Conservation (phyloP, 176 grass and related monocot species). For the Eremochloa ophiuroides region DNA sequence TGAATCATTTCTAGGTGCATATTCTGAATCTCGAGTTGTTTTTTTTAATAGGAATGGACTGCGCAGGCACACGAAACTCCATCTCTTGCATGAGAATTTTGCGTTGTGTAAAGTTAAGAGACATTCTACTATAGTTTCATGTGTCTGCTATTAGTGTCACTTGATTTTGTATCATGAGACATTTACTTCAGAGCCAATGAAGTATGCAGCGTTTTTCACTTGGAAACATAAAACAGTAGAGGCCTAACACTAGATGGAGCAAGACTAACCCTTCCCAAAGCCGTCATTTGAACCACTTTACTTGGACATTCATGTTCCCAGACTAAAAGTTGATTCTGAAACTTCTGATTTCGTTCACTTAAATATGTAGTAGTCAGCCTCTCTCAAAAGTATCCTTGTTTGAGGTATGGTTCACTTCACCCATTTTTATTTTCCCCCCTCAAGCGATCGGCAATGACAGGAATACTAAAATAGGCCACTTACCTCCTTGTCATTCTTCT, state of each 20-base stretch:
- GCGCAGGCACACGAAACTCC: background rate
- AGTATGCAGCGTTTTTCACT: background rate
- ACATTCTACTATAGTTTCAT: background rate
- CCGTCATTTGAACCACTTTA: background rate
- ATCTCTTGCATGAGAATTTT: background rate
- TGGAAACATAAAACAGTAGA: background rate
- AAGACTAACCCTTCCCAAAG: background rate
- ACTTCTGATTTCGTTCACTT: background rate
- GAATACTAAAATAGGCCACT: no score
- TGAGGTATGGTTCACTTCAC: background rate
- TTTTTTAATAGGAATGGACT: background rate
- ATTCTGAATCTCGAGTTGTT: background rate
- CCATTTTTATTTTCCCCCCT: background rate
- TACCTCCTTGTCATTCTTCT: conserved; percentile 88
- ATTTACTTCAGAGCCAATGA: background rate
- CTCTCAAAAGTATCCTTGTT: background rate
- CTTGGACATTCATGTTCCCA: background rate
- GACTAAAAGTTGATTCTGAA: background rate
- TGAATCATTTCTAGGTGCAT: background rate
- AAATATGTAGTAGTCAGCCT: background rate
- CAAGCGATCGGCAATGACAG: background rate
- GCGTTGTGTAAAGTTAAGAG: background rate
- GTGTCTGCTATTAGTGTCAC: background rate
- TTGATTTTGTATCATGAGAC: background rate
- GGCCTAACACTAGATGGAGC: background rate